Conservation (phyloP, 164 flowering plant species). For the Buxus sempervirens region DNA sequence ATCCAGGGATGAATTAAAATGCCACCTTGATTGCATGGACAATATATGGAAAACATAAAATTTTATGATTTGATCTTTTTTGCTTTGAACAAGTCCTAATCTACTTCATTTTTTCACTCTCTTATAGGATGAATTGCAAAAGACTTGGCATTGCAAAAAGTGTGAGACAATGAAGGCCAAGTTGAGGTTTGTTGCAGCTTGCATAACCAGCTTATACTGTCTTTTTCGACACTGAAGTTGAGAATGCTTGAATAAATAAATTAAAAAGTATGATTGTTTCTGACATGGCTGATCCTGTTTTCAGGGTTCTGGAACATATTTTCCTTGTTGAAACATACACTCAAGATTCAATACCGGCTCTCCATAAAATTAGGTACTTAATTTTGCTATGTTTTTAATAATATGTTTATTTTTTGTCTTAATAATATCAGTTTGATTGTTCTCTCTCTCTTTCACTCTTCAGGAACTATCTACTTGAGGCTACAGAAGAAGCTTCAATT, state of each 20-base stretch:
- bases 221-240: neutral
- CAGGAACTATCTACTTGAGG: slow-evolving; percentile 87
- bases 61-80: slow-evolving; percentile 9
- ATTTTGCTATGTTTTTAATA: slow-evolving; percentile 1
- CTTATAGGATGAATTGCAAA: slow-evolving; percentile 75
- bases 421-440: slow-evolving; percentile 1
- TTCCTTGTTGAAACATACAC: slow-evolving; percentile 84
- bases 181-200: slow-evolving; percentile 54
- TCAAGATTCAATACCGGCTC: slow-evolving; percentile 83
- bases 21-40: neutral
- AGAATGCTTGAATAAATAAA: neutral
- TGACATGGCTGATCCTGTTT: slow-evolving; percentile 3
- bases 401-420: neutral
- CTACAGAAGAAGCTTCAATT: slow-evolving; percentile 92
- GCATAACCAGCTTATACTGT: neutral
- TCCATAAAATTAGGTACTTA: slow-evolving; percentile 80
- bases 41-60: neutral
- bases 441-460: slow-evolving; percentile 11
- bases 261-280: neutral
- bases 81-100: neutral
- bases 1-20: slow-evolving; percentile 1
- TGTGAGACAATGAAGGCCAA: slow-evolving; percentile 97
- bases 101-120: neutral
- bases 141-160: slow-evolving; percentile 87
- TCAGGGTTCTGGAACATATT: slow-evolving; percentile 76